Conservation (phyloP, 768 basidiomycete genomes). For the Pseudohyphozyma bogoriensis region DNA sequence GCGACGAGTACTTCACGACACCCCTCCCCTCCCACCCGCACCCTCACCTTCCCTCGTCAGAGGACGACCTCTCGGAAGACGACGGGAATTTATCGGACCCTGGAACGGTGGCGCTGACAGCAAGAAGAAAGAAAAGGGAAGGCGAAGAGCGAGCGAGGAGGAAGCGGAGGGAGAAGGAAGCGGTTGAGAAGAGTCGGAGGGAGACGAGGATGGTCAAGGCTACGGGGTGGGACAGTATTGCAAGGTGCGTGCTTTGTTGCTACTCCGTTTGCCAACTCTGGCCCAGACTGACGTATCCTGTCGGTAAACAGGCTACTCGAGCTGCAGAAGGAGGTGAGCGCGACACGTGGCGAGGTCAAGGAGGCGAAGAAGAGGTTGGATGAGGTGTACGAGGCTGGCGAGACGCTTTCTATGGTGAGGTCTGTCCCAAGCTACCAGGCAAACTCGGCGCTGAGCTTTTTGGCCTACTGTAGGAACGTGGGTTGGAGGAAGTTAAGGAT, state of each 20-base stretch:
- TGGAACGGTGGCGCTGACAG: background rate
- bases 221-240: background rate
- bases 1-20: constrained; percentile 24
- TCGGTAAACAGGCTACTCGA: background rate
- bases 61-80: background rate
- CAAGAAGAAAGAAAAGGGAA: background rate
- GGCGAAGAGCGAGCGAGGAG: background rate
- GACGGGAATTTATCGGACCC: constrained; percentile 15
- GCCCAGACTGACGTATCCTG: background rate
- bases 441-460: too few species aligned
- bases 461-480: constrained; percentile 28
- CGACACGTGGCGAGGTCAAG: background rate
- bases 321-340: background rate
- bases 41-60: background rate
- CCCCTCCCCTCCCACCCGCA: constrained; percentile 5
- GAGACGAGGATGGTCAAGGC: constrained; percentile 18
- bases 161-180: background rate
- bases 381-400: background rate
- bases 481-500: constrained; percentile 2
- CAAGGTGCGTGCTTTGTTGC: background rate
- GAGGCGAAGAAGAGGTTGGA: background rate
- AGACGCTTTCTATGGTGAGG: too few species aligned
- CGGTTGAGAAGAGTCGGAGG: constrained; percentile 14
- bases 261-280: too few species aligned
- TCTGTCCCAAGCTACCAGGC: too few species aligned